These are phyloP conservation scores for Fraxinus sp. DNA, from an alignment of 305 asterid species.

Conservation along the genomic window DNA sequence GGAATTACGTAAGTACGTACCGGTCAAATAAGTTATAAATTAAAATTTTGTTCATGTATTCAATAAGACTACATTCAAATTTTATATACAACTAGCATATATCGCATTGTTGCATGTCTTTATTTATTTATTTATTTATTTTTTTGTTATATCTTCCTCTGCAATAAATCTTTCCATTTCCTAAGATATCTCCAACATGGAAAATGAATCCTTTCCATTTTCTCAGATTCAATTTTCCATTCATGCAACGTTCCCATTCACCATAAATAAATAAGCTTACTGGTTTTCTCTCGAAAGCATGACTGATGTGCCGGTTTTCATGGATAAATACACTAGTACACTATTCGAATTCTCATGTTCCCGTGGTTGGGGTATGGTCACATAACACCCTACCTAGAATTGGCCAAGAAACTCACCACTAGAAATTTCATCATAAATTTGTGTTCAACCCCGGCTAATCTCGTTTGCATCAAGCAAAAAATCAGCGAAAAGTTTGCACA, in stretches of 20 bases:
- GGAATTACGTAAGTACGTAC: neutral
- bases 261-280: neutral
- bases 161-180: neutral
- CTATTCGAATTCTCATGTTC: neutral
- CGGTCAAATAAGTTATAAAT: neutral
- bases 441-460: neutral
- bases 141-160: neutral
- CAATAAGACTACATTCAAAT: too few relatives aligned
- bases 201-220: conserved; percentile 1
- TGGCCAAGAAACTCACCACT: conserved; percentile 38
- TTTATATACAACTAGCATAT: too few relatives aligned
- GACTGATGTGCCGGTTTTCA: neutral
- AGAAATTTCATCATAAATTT: conserved; percentile 19
- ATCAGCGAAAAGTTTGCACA: conserved; percentile 19
- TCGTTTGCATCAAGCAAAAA: neutral
- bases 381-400: conserved; percentile 3
- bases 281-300: neutral
- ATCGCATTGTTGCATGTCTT: neutral
- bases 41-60: too few relatives aligned
- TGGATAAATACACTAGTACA: neutral
- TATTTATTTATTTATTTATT: too few relatives aligned
- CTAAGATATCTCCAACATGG: neutral
- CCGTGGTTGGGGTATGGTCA: neutral
- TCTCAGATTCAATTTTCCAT: neutral
- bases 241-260: conserved; percentile 10